These are phyloP conservation scores for Cynara cardunculus DNA, from an alignment of 129 eudicot genomes.

Conservation along the genomic window DNA sequence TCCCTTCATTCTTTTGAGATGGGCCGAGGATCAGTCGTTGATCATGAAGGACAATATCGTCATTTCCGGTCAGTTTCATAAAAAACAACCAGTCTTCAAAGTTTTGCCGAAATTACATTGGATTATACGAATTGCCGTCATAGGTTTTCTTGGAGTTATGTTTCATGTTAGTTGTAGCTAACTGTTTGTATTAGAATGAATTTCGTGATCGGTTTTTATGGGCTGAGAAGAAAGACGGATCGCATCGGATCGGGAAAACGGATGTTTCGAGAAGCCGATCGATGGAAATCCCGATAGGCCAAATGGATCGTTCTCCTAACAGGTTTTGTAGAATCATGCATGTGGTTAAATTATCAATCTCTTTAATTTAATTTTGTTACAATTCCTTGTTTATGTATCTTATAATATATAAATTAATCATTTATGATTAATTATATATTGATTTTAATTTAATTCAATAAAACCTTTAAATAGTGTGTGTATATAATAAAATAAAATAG, in stretches of 20 bases:
- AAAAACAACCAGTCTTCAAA: background rate
- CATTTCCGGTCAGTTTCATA: background rate
- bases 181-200: background rate
- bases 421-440: too few relatives aligned
- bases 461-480: too few relatives aligned
- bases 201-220: background rate
- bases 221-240: background rate
- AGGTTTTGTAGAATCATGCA: background rate
- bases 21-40: background rate
- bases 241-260: background rate
- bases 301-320: background rate
- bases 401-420: too few relatives aligned
- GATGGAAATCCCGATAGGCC: background rate
- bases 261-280: background rate
- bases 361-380: background rate
- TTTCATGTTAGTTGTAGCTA: background rate
- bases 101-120: constrained; percentile 10
- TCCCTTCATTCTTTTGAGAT: constrained; percentile 4
- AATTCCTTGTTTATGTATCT: background rate
- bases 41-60: background rate
- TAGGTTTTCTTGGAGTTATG: constrained; percentile 1
- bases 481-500: too few relatives aligned
- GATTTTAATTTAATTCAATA: too few relatives aligned
- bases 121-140: background rate
- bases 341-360: too few relatives aligned